phyloP scores from a whole-genome alignment of 768 basidiomycete genomes.

The Russula brevipes region DNA sequence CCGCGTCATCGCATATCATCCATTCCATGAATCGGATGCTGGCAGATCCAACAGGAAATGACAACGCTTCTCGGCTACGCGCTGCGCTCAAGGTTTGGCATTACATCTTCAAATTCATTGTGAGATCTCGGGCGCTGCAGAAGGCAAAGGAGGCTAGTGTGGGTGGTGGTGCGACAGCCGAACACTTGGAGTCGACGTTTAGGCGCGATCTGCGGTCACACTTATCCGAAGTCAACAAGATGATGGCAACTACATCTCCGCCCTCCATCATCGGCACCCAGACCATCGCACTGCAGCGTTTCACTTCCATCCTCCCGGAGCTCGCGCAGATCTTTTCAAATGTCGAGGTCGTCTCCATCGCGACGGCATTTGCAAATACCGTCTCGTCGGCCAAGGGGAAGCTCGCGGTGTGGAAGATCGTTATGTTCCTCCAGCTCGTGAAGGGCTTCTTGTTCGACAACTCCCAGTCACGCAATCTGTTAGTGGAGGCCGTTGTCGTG shows the following conservation, averaged over 20 bases:
- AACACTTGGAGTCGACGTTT: constrained; percentile 81
- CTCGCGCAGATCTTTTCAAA: constrained; percentile 73
- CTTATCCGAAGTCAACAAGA: constrained; percentile 72
- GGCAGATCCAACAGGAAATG: constrained; percentile 60
- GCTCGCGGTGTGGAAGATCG: constrained; percentile 88
- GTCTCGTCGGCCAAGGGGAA: constrained; percentile 75
- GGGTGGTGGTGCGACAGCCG: constrained; percentile 75
- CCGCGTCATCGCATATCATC: constrained; percentile 80
- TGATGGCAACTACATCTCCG: constrained; percentile 80
- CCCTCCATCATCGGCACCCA: constrained; percentile 94
- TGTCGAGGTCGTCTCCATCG: constrained; percentile 81
- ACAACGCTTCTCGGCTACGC: constrained; percentile 73
- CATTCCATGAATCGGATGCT: constrained; percentile 83
- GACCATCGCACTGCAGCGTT: constrained; percentile 89
- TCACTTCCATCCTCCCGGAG: constrained; percentile 87
- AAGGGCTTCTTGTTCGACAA: constrained; percentile 86
- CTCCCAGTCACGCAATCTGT: constrained; percentile 64
- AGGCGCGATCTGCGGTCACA: constrained; percentile 77
- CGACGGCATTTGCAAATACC: constrained; percentile 83
- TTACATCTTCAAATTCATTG: constrained; percentile 92
- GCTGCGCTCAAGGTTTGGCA: constrained; percentile 95
- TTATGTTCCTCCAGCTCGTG: constrained; percentile 90
- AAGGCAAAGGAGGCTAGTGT: constrained; percentile 74
- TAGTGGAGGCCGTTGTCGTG: constrained; percentile 82
- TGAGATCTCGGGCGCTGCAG: constrained; percentile 83